Evolutionary conservation across 1,139 yeast species (phyloP).

Genomic region (Pneumocystis murina): DNA sequence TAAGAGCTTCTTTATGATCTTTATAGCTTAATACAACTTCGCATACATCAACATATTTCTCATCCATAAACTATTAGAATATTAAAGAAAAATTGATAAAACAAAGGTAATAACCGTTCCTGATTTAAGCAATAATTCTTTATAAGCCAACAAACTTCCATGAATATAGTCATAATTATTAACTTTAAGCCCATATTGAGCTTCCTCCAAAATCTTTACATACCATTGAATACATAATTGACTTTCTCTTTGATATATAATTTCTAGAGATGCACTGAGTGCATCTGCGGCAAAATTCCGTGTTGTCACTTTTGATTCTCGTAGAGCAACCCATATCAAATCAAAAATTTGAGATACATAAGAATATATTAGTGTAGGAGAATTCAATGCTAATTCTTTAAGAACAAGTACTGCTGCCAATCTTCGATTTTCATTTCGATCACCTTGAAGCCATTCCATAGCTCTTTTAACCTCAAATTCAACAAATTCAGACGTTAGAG

Average conservation of each 20-base stretch:
- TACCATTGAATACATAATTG: constrained; percentile 62
- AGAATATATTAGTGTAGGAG: constrained; percentile 69
- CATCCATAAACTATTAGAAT: constrained; percentile 35
- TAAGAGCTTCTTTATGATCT: constrained; percentile 59
- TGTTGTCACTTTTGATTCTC: constrained; percentile 61
- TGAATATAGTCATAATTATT: constrained; percentile 58
- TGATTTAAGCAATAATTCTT: constrained; percentile 57
- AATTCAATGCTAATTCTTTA: constrained; percentile 69
- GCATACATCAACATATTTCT: constrained; percentile 62
- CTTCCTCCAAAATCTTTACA: constrained; percentile 49
- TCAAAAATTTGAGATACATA: constrained; percentile 68
- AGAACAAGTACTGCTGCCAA: constrained; percentile 84
- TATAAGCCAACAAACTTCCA: constrained; percentile 68
- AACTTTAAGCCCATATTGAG: constrained; percentile 35
- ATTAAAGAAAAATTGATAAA: neutral
- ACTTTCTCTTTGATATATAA: constrained; percentile 66
- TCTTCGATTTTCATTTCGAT: constrained; percentile 54
- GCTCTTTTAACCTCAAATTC: constrained; percentile 84
- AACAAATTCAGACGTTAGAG: constrained; percentile 79
- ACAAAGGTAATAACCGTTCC: constrained; percentile 26
- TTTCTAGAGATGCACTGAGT: constrained; percentile 58
- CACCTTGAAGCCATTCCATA: constrained; percentile 76
- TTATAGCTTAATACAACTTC: constrained; percentile 61
- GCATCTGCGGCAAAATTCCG: constrained; percentile 77
- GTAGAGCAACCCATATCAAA: constrained; percentile 72